These are phyloP conservation scores for Millerago galiae DNA, from an alignment of 805 yeast genomes.

Conservation along the genomic window DNA sequence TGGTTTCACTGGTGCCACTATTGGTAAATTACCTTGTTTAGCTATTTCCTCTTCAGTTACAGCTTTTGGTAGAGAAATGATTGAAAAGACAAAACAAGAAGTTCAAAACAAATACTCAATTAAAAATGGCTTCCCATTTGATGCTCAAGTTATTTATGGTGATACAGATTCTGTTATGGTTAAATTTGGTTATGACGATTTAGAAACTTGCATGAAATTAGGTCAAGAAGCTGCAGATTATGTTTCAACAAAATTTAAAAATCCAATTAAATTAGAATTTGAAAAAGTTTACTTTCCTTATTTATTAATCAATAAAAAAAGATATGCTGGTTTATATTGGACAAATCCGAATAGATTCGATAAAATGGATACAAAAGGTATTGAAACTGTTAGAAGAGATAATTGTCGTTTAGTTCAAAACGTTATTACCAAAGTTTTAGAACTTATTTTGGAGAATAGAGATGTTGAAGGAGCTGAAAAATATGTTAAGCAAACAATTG, in stretches of 20 bases:
- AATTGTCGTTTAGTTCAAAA: slow-evolving; percentile 92
- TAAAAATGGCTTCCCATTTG: slow-evolving; percentile 77
- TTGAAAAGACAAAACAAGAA: slow-evolving; percentile 80
- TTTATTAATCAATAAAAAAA: slow-evolving; percentile 85
- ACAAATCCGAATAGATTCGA: slow-evolving; percentile 87
- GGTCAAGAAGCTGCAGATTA: slow-evolving; percentile 93
- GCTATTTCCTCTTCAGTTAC: slow-evolving; percentile 95
- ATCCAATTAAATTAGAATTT: slow-evolving; percentile 91
- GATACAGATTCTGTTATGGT: slow-evolving; percentile 99
- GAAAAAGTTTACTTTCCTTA: slow-evolving; percentile 97
- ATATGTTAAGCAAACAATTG: slow-evolving; percentile 81
- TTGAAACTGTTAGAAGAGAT: slow-evolving; percentile 97
- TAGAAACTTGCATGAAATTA: slow-evolving; percentile 78
- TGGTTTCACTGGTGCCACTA: slow-evolving; percentile 98
- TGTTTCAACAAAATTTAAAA: slow-evolving; percentile 71
- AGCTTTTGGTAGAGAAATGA: slow-evolving; percentile 95
- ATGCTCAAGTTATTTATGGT: slow-evolving; percentile 92
- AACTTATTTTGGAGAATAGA: slow-evolving; percentile 77
- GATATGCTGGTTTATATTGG: slow-evolving; percentile 98
- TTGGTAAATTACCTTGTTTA: slow-evolving; percentile 93
- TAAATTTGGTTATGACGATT: slow-evolving; percentile 79
- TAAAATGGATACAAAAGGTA: slow-evolving; percentile 97
- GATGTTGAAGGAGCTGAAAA: slow-evolving; percentile 79
- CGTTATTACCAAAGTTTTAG: slow-evolving; percentile 87
- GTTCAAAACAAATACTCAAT: slow-evolving; percentile 76